Conservation (phyloP, 176 grass and related monocot genomes). For the Rhipidocladum racemiflorum region DNA sequence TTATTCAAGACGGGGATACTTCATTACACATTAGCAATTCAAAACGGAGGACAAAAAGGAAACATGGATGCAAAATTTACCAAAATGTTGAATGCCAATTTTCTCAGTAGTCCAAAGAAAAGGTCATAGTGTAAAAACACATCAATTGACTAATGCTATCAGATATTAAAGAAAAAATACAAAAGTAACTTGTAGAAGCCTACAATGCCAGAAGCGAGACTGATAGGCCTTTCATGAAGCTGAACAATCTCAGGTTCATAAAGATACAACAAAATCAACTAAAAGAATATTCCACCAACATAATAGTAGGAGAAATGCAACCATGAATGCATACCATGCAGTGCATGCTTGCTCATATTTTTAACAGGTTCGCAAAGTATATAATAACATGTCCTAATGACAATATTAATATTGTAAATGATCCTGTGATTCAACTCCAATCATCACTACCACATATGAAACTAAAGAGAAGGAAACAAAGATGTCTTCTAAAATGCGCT, state of each 20-base stretch:
- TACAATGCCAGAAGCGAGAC: conserved; percentile 7
- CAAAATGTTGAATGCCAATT: background rate
- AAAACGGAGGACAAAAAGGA: background rate
- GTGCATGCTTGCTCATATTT: background rate
- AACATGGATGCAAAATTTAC: background rate
- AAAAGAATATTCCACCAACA: background rate
- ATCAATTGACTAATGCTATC: background rate
- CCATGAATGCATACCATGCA: background rate
- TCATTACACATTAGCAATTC: background rate
- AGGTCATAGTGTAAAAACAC: background rate
- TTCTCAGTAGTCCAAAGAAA: background rate
- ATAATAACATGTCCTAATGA: background rate
- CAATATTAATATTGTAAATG: background rate
- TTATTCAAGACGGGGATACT: background rate
- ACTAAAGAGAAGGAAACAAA: background rate
- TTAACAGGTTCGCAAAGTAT: background rate
- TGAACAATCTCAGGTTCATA: conserved; percentile 8
- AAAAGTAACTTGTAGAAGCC: background rate
- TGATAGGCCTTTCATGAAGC: background rate
- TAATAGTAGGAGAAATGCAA: background rate
- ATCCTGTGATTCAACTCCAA: background rate
- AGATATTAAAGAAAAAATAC: background rate
- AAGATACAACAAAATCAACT: background rate
- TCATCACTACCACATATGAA: background rate
- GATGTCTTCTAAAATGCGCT: background rate